Percentiles rank a stretch among this genome's conserved stretches.
Evolutionary conservation across 2,329 filamentous ascomycete genomes (phyloP).

Genomic region (Sporothrix euskadiensis): DNA sequence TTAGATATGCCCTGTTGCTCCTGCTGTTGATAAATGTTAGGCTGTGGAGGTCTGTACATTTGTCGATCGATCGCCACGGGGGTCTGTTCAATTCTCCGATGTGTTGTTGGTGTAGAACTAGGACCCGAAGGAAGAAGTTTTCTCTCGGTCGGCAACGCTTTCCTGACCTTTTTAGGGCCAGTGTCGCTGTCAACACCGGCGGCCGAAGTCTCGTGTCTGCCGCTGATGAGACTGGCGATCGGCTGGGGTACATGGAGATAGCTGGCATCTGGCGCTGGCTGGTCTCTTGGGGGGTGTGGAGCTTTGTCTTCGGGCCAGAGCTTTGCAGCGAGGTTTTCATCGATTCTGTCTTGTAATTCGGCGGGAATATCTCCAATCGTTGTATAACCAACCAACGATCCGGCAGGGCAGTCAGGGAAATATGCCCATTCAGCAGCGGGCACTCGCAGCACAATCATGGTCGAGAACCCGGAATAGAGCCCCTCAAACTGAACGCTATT

Average conservation of each 20-base stretch:
- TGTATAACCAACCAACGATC: conserved; percentile 31
- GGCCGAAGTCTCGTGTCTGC: background rate
- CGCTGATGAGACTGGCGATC: background rate
- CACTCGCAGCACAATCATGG: conserved; percentile 31
- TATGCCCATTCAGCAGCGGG: conserved; percentile 29
- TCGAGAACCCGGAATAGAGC: conserved; percentile 30
- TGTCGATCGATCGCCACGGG: background rate
- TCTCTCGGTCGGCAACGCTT: conserved; percentile 32
- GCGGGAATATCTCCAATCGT: conserved; percentile 29
- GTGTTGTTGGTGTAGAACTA: background rate
- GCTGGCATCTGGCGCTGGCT: background rate
- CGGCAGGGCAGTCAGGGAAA: conserved; percentile 30
- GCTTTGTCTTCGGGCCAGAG: conserved; percentile 26
- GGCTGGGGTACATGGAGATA: background rate
- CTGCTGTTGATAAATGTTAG: background rate
- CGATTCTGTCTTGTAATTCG: conserved; percentile 24
- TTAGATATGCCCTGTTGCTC: background rate
- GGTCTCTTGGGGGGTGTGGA: background rate
- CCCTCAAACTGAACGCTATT: conserved; percentile 31
- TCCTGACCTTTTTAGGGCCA: conserved; percentile 28
- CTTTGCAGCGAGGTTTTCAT: conserved; percentile 29
- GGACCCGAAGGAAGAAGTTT: conserved; percentile 30
- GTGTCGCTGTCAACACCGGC: background rate
- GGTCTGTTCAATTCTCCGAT: conserved; percentile 11
- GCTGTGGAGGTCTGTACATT: background rate